Evolutionary conservation across 2,329 filamentous ascomycete species (phyloP), one percentile per base, ranked within the genome.

Genomic region (Venturia effusa): DNA sequence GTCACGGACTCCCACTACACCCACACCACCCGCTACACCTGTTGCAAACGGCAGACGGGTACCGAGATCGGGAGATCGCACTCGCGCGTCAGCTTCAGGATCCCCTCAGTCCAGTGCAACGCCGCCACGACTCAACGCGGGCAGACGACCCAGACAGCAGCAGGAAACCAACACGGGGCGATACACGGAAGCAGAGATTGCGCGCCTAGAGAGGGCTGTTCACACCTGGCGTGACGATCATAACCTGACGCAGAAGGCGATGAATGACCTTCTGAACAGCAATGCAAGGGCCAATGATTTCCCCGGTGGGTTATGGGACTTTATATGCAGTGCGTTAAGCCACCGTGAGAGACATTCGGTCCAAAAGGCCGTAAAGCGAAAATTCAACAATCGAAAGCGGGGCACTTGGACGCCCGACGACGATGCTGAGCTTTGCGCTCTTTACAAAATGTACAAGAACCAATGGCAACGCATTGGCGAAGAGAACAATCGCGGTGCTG

Each of bases 371-470:
- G 60, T 48, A 6, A 62, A 62, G 59, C 82, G 86, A 62, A 80
- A 81, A 34, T 90, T 85, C 67, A 87, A 86, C 66, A 89, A 81
- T 69, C 79, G 81, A 15, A 82, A 81, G 4, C 83, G 84, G 39
- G 84, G 81, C 3, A 71, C 74, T 2, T 89, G 86, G 86, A 83
- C 80, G 0, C 65, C 71, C 1, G 82, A 85, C 51, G 80, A 88
- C 67, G 84, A 88, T 64, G 74, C 81, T 10, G 76, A 81, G 64
- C 73, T 89, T 7, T 74, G 70, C 4, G 67, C 75, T 0, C 72
- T 83, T 6, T 78, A 81, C 61, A 74, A 79, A 3, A 66, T 73
- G n/a, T 72, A 82, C 60, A 79, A 80, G 1, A 79, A 77, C 19
- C 82, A 84, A 65, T 92, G 88, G 85, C 79, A 80, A 13, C 68